Evolutionary conservation across 2,329 filamentous ascomycete species (phyloP), one percentile per base, ranked within the genome.

Genomic region (Phyllosticta citribraziliensis): DNA sequence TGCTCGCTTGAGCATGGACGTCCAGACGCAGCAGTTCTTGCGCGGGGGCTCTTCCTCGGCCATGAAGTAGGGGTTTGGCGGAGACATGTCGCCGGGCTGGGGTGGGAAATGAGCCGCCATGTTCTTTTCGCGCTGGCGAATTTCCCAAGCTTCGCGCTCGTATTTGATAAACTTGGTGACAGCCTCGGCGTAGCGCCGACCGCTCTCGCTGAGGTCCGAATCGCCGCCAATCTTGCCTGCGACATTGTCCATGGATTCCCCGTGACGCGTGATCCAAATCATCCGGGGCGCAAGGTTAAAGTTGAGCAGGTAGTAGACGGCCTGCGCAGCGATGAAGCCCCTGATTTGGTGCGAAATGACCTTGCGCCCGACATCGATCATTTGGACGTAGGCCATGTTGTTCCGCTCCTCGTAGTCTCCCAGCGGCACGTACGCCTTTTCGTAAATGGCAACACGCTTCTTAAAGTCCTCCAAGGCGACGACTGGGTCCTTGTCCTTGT

Each of bases 21-120:
- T 97, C 94, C 94, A 99, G 17, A 99, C 90, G 73, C 94, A 99
- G 72, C 97, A 97, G 71, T 91, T 91, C 78, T 96, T 96, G 69
- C 89, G 83, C 30, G 88, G 84, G 30, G 81, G 66, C 27, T 76
- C 74, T 20, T 66, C 64, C 14, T 74, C 72, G 52, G 66, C 68
- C 58, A 76, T 74, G 67, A 87, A 87, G 70, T 96, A 90, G 0
- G 94, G 94, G 69, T 99, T 97, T 0, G 94, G 94, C 4, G 94
- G 94, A 0, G 94, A 97, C 66, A 88, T 89, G 74, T 97, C 93
- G 61, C 94, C 94, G 0, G 92, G 88, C 52, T 87, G 83, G 0
- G 94, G 93, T n/a, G 94, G 92, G 74, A 96, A 96, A 62, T 88
- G 88, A 0, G 87, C 88, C 65, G 87, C 83, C 40, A 85, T 84